A percentile compares a stretch with the other conserved stretches of the same genome.
Conservation (phyloP, 2,329 filamentous ascomycete species). For the Trichophyton simii region DNA sequence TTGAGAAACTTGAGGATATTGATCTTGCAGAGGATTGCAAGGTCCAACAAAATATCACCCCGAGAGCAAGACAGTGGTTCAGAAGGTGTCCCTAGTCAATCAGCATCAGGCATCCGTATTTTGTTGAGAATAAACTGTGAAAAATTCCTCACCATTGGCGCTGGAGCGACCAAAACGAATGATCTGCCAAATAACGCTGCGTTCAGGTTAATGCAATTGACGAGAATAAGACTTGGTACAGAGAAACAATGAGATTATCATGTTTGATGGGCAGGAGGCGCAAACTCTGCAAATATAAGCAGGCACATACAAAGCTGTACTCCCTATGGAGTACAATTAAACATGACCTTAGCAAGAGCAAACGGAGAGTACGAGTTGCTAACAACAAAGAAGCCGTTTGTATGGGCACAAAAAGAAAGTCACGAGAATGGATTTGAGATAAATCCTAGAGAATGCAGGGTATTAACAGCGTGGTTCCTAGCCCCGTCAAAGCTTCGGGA, state of each 20-base stretch:
- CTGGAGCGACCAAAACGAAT: not conserved
- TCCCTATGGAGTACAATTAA: too few species aligned
- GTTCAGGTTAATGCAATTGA: not conserved
- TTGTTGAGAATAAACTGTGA: not conserved
- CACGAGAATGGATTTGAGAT: too few species aligned
- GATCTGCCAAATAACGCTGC: not conserved
- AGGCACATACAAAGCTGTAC: too few species aligned
- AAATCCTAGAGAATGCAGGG: not conserved
- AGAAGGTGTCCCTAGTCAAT: not conserved
- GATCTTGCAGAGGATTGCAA: not conserved
- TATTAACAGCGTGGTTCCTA: not conserved
- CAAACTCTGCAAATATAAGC: not conserved
- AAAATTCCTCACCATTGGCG: not conserved
- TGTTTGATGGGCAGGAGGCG: not conserved
- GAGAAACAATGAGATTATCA: not conserved
- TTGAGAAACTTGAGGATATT: not conserved
- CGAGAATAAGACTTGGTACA: not conserved
- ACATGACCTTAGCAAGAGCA: too few species aligned
- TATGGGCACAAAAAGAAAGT: too few species aligned
- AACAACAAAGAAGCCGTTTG: too few species aligned
- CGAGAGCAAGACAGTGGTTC: not conserved
- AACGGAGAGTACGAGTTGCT: too few species aligned
- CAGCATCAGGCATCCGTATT: not conserved
- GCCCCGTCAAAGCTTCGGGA: not conserved
- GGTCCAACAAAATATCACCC: not conserved